phyloP scores from a whole-genome alignment of 2,329 filamentous ascomycete genomes.

The Ophiobolus disseminans region DNA sequence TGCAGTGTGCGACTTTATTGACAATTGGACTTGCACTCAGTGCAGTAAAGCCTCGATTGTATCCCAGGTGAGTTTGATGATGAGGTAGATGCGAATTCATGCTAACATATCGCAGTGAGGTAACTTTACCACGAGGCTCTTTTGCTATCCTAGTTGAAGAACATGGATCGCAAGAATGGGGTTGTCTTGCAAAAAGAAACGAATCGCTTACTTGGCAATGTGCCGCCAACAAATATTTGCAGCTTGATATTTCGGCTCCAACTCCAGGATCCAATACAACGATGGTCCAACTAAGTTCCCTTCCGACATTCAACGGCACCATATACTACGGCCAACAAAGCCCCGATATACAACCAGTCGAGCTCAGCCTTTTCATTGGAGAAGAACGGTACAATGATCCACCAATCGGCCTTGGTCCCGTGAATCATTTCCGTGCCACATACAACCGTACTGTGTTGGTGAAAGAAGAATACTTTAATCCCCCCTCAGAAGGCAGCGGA shows the following conservation, averaged over 20 bases:
- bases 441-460: too few relatives aligned
- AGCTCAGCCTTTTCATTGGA: constrained; percentile 12
- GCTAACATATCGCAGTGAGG: constrained; percentile 4
- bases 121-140: constrained; percentile 24
- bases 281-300: constrained; percentile 22
- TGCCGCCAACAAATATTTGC: constrained; percentile 20
- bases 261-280: constrained; percentile 8
- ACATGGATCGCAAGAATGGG: constrained; percentile 33
- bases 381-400: too few relatives aligned
- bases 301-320: constrained; percentile 7
- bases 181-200: constrained; percentile 32
- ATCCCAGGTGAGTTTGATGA: constrained; percentile 11
- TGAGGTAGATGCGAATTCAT: background rate
- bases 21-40: constrained; percentile 24
- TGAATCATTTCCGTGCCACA: constrained; percentile 36
- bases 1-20: constrained; percentile 27
- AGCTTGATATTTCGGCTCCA: constrained; percentile 29
- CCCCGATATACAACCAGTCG: constrained; percentile 17
- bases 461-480: too few relatives aligned
- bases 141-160: constrained; percentile 26
- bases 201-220: constrained; percentile 38
- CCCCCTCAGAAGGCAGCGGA: too few relatives aligned
- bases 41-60: constrained; percentile 12
- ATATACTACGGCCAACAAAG: constrained; percentile 28
- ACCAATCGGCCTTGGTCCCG: too few relatives aligned